phyloP scores from a whole-genome alignment of 2,329 filamentous ascomycete species.

The Nemania abortiva region DNA sequence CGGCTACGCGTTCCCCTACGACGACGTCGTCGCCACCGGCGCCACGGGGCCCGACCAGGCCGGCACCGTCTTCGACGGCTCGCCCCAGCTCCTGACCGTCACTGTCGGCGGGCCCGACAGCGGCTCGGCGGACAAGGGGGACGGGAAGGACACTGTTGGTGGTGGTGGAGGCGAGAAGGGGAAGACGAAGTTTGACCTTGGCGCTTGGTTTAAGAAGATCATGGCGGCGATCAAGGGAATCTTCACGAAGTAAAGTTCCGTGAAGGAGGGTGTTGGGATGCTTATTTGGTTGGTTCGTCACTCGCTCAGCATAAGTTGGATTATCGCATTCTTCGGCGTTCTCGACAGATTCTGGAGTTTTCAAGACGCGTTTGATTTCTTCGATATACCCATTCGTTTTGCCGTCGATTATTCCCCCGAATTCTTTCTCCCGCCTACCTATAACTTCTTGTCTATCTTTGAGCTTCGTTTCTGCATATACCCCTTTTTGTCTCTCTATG shows the following conservation, averaged over 20 bases:
- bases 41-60: slow-evolving; percentile 67
- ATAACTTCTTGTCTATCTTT: background rate
- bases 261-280: background rate
- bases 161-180: slow-evolving; percentile 33
- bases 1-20: slow-evolving; percentile 79
- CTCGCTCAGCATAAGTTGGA: background rate
- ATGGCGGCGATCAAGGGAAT: slow-evolving; percentile 24
- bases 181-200: slow-evolving; percentile 35
- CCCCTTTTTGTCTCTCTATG: background rate
- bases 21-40: slow-evolving; percentile 71
- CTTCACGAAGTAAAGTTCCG: slow-evolving; percentile 26
- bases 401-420: background rate
- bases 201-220: slow-evolving; percentile 28
- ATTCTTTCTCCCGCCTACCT: background rate
- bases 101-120: slow-evolving; percentile 62
- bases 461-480: background rate
- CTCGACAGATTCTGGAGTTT: slow-evolving; percentile 18
- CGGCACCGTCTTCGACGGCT: slow-evolving; percentile 69
- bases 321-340: background rate
- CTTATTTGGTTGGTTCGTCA: background rate
- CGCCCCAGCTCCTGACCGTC: slow-evolving; percentile 67
- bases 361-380: slow-evolving; percentile 2
- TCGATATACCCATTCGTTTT: slow-evolving; percentile 31
- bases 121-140: slow-evolving; percentile 14
- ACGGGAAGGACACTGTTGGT: slow-evolving; percentile 8